Evolutionary conservation across 805 yeast species (phyloP), one percentile per base, ranked within the genome.

Genomic region (Saccharomycopsis sp.): DNA sequence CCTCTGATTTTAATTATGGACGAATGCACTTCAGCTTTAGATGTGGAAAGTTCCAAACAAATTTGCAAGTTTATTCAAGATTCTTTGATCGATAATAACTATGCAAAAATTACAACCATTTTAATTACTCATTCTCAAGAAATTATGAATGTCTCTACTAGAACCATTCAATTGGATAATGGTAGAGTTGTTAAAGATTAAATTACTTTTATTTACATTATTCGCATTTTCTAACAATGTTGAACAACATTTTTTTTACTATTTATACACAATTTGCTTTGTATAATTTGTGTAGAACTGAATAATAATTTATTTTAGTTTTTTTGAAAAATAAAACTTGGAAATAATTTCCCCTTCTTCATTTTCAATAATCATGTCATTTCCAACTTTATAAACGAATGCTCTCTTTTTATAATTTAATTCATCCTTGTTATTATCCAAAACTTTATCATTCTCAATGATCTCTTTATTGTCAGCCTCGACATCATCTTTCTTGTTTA

Each of bases 21-120:
- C 58, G 98, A 92, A 55, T 79, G 88, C 50, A 87, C 97, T 0
- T 78, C 96, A 0, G 82, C 95, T 0, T 62, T 92, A 36, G 98
- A 92, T 55, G 65, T 78, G 0, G 70, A 65, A 15, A 81, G 78
- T 48, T 57, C 81, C 0, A 50, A 53, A 5, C 52, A 56, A 2
- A 69, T 92, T n/a, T 61, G 67, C 13, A 52, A 66, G 1, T 49
- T 84, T 43, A 62, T 89, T 0, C 39, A 50, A 10, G 49, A 53
- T 2, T 56, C 62, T 13, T 52, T 68, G 28, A 48, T 51, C 18
- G 40, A 39, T 0, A 61, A 54, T 29, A 52, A 37, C 19, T 31
- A 38, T 1, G 45, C 67, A 1, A 64, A 76, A 0, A 62, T 71
- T 13, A 59, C 72, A 2, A 65, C 76, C 1, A 51, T 89, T 1